Conservation (phyloP, 2,329 filamentous ascomycete genomes). For the Colletotrichum noveboracense region DNA sequence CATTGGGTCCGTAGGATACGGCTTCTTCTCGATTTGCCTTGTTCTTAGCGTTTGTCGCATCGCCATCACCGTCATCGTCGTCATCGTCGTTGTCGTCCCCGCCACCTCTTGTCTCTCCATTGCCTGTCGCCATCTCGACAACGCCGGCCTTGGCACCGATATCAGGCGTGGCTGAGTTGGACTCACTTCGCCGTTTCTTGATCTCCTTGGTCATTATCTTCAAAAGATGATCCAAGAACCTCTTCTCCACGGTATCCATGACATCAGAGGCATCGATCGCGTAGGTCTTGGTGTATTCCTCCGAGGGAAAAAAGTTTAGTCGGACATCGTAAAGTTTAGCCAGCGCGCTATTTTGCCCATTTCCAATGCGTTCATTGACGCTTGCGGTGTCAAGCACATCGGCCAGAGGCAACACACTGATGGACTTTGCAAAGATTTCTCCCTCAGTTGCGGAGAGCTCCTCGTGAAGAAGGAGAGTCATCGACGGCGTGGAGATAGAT, state of each 20-base stretch:
- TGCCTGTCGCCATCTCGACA: constrained; percentile 52
- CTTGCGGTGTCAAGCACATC: constrained; percentile 83
- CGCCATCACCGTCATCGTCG: constrained; percentile 78
- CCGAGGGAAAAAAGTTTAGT: constrained; percentile 81
- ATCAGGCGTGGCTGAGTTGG: constrained; percentile 76
- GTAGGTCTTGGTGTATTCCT: constrained; percentile 86
- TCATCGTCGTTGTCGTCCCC: constrained; percentile 68
- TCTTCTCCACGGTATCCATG: constrained; percentile 77
- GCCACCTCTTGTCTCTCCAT: constrained; percentile 42
- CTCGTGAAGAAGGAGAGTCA: constrained; percentile 81
- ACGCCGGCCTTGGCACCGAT: constrained; percentile 63
- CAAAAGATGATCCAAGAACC: constrained; percentile 76
- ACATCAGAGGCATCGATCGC: constrained; percentile 83
- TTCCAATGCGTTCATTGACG: constrained; percentile 80
- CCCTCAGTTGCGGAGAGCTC: constrained; percentile 73
- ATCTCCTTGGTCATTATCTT: constrained; percentile 77
- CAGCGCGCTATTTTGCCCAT: constrained; percentile 69
- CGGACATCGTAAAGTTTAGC: constrained; percentile 87
- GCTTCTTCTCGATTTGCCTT: constrained; percentile 79
- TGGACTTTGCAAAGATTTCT: constrained; percentile 87
- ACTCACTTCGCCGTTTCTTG: constrained; percentile 75
- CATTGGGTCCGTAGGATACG: constrained; percentile 89
- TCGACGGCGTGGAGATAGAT: constrained; percentile 87
- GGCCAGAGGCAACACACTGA: constrained; percentile 83
- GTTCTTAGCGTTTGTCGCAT: constrained; percentile 77